phyloP scores from a whole-genome alignment of 2,329 filamentous ascomycete species.

The Tetracladium maxilliforme region DNA sequence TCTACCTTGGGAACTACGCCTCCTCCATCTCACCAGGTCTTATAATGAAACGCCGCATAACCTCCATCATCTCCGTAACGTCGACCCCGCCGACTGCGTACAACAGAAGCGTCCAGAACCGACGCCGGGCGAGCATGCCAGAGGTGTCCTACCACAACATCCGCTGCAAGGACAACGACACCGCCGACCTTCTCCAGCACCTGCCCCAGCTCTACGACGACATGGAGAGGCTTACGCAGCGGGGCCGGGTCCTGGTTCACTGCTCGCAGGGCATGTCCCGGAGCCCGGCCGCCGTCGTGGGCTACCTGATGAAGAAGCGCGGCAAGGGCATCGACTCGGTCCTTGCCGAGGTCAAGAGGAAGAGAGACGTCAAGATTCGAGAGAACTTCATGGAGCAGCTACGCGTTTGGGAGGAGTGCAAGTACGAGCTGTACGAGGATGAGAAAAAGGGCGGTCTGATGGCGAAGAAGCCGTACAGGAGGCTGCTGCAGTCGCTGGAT shows the following conservation, averaged over 20 bases:
- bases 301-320: conserved; percentile 14
- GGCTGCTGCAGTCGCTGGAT: conserved; percentile 8
- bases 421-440: conserved; percentile 13
- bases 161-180: too few relatives aligned
- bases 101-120: too few relatives aligned
- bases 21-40: too few relatives aligned
- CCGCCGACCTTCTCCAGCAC: too few relatives aligned
- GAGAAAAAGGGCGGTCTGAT: conserved; percentile 9
- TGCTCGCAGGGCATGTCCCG: conserved; percentile 14
- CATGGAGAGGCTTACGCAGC: too few relatives aligned
- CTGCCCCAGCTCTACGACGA: too few relatives aligned
- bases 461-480: conserved; percentile 11
- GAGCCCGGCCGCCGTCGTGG: conserved; percentile 12
- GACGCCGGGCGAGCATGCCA: too few relatives aligned
- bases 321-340: conserved; percentile 7
- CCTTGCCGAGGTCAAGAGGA: conserved; percentile 10
- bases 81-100: too few relatives aligned
- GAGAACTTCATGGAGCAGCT: conserved; percentile 13
- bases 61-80: too few relatives aligned
- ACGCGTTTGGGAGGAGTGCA: conserved; percentile 11
- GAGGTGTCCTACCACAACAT: too few relatives aligned
- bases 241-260: conserved; percentile 12
- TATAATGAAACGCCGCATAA: too few relatives aligned
- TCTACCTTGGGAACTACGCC: too few relatives aligned
- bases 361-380: conserved; percentile 11